Evolutionary conservation across 2,329 filamentous ascomycete genomes (phyloP).

Genomic region (Verticillium zaregamsianum): DNA sequence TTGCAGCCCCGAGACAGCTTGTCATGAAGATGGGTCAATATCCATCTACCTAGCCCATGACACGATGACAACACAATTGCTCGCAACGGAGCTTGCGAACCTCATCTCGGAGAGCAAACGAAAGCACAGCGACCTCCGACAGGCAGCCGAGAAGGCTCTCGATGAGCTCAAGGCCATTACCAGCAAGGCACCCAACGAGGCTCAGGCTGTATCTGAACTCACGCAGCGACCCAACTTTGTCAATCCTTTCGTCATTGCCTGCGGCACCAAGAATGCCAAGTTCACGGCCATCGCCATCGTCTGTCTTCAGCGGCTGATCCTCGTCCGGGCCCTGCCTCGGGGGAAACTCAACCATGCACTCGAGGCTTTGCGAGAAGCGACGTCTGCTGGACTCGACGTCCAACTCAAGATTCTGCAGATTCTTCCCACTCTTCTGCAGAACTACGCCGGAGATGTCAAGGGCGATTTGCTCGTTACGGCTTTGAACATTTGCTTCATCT

Average conservation of each 20-base stretch:
- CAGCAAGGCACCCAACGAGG: slow-evolving; percentile 64
- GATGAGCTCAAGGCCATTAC: slow-evolving; percentile 75
- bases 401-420: slow-evolving; percentile 95
- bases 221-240: slow-evolving; percentile 78
- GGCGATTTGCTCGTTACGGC: slow-evolving; percentile 77
- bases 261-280: slow-evolving; percentile 83
- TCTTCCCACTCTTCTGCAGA: slow-evolving; percentile 82
- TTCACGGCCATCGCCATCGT: slow-evolving; percentile 84
- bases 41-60: slow-evolving; percentile 8
- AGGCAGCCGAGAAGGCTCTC: slow-evolving; percentile 90
- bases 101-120: slow-evolving; percentile 94
- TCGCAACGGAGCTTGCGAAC: slow-evolving; percentile 82
- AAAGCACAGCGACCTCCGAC: slow-evolving; percentile 85
- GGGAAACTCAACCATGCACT: slow-evolving; percentile 81
- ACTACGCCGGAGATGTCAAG: slow-evolving; percentile 77
- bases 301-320: slow-evolving; percentile 83
- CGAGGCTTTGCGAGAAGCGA: slow-evolving; percentile 81
- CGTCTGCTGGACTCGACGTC: slow-evolving; percentile 76
- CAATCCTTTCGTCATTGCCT: slow-evolving; percentile 91
- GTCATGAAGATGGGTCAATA: slow-evolving; percentile 8
- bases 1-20: not conserved
- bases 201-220: slow-evolving; percentile 75
- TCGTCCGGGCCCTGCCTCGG: slow-evolving; percentile 73
- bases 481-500: slow-evolving; percentile 84
- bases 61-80: slow-evolving; percentile 86